phyloP scores from a whole-genome alignment of 768 basidiomycete species.

The Lentinula guzmanii region DNA sequence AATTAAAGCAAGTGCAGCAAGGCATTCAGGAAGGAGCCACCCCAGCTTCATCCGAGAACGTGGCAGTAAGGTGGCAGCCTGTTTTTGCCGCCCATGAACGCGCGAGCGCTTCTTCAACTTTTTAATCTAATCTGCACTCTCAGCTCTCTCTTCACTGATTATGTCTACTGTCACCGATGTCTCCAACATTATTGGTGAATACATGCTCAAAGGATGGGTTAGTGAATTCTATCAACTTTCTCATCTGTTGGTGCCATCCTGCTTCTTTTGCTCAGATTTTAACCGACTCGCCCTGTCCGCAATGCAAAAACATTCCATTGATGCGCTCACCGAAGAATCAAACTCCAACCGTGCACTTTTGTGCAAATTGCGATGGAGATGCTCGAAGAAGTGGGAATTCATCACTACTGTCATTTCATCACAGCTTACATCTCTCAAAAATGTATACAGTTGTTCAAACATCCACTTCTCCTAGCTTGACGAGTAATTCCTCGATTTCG shows the following conservation, averaged over 20 bases:
- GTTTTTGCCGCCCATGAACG: conserved; percentile 25
- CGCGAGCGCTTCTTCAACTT: conserved; percentile 2
- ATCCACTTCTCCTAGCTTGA: conserved; percentile 21
- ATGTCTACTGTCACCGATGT: conserved; percentile 54
- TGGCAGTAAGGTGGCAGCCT: conserved; percentile 11
- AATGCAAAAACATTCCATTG: conserved; percentile 57
- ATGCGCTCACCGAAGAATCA: conserved; percentile 59
- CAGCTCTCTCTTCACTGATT: neutral
- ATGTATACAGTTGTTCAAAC: neutral
- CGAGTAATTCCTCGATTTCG: conserved; percentile 43
- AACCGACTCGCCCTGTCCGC: conserved; percentile 58
- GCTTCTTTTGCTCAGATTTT: conserved; percentile 36
- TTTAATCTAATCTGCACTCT: neutral
- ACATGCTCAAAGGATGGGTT: conserved; percentile 78
- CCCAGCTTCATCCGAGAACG: conserved; percentile 41
- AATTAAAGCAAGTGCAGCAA: conserved; percentile 33
- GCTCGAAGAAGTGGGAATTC: conserved; percentile 14
- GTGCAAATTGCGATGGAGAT: conserved; percentile 54
- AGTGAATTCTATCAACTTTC: conserved; percentile 9
- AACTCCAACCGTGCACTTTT: conserved; percentile 43
- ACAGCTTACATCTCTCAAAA: neutral
- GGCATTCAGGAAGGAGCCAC: conserved; percentile 45
- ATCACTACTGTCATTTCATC: neutral
- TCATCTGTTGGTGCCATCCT: conserved; percentile 1
- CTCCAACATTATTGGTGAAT: conserved; percentile 59